phyloP scores from a whole-genome alignment of 371 early-diverging fungal genomes.

The Apophysomyces sp. region DNA sequence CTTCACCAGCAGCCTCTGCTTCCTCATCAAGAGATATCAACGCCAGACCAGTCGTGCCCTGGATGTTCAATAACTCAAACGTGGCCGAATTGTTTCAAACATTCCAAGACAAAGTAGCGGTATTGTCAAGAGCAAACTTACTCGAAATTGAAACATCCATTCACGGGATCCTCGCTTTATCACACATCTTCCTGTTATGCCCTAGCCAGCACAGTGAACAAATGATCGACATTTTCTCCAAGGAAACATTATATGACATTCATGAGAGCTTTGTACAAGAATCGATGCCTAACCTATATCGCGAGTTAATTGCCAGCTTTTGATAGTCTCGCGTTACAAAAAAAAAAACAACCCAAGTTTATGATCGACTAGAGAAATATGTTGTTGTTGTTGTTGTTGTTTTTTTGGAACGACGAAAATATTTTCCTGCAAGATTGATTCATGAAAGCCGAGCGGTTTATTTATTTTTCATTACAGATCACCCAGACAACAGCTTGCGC shows the following conservation, averaged over 20 bases:
- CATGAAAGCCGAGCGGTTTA: too few species aligned
- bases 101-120: conserved; percentile 14
- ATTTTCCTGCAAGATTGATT: too few species aligned
- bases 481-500: too few species aligned
- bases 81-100: conserved; percentile 14
- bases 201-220: conserved; percentile 13
- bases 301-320: too few species aligned
- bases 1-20: too few species aligned
- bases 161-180: conserved; percentile 11
- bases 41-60: conserved; percentile 14
- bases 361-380: too few species aligned
- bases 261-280: conserved; percentile 11
- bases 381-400: too few species aligned
- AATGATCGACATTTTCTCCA: conserved; percentile 11
- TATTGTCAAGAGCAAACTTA: conserved; percentile 11
- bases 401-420: too few species aligned
- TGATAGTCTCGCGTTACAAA: too few species aligned
- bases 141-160: conserved; percentile 17
- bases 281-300: too few species aligned
- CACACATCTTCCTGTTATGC: conserved; percentile 14
- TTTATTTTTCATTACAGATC: too few species aligned
- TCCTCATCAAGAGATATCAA: conserved; percentile 12
- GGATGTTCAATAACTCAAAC: conserved; percentile 11
- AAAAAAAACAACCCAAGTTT: too few species aligned
- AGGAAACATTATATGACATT: conserved; percentile 9